These are phyloP conservation scores for Aspergillus pseudonomiae DNA, from an alignment of 2,329 filamentous ascomycete genomes.

Conservation along the genomic window DNA sequence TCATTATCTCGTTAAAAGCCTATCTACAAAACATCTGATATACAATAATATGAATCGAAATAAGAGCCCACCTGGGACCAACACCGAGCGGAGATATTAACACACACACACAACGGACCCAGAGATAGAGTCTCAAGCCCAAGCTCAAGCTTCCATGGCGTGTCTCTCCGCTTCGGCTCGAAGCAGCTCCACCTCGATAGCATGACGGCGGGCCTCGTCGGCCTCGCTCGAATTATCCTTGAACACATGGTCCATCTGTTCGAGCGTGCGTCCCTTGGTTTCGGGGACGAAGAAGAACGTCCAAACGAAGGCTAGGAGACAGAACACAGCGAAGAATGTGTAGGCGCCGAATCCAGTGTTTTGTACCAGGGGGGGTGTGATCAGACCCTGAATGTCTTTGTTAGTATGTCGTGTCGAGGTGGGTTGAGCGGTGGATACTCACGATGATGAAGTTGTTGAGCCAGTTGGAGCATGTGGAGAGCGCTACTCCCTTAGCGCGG, in stretches of 20 bases:
- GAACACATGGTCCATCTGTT: conserved; percentile 57
- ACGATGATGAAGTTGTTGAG: conserved; percentile 65
- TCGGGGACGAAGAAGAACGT: conserved; percentile 60
- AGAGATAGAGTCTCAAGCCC: neutral
- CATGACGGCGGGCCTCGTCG: conserved; percentile 32
- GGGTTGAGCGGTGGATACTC: conserved; percentile 29
- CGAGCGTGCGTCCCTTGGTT: conserved; percentile 58
- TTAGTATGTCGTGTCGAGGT: neutral
- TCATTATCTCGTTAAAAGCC: neutral
- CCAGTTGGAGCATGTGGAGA: conserved; percentile 67
- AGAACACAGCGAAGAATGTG: conserved; percentile 63
- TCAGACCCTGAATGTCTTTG: conserved; percentile 51
- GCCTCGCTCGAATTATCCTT: conserved; percentile 40
- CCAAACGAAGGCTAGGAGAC: conserved; percentile 54
- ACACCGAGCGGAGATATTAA: neutral
- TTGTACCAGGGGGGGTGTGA: conserved; percentile 66
- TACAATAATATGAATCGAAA: neutral
- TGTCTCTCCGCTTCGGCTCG: conserved; percentile 5
- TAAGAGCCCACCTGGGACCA: neutral
- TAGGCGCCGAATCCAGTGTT: conserved; percentile 58
- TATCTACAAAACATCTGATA: neutral
- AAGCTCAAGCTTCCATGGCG: neutral
- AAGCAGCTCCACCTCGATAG: conserved; percentile 38
- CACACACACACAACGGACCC: neutral
- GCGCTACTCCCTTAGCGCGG: conserved; percentile 67